A percentile compares a stretch with the other conserved stretches of the same genome.
Conservation (phyloP, 2,329 filamentous ascomycete species). For the Tolypocladium tropicale region DNA sequence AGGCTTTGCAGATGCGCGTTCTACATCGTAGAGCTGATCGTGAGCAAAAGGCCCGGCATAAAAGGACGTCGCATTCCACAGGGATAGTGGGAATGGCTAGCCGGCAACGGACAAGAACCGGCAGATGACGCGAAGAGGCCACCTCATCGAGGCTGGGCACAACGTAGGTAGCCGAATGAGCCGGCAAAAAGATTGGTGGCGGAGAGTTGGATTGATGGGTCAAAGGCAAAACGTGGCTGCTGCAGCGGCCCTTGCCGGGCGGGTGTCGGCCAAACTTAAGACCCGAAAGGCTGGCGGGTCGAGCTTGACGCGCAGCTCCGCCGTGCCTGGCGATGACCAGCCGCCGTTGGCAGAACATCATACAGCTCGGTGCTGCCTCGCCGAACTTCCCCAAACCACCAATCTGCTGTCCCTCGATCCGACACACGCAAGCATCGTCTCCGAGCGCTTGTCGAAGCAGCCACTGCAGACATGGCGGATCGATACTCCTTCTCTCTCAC, state of each 20-base stretch:
- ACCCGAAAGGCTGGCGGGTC: conserved; percentile 10
- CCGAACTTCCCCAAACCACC: not conserved
- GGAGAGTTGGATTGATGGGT: not conserved
- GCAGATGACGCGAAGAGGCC: conserved; percentile 16
- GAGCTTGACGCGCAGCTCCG: conserved; percentile 28
- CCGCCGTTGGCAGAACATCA: conserved; percentile 17
- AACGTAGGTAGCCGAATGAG: not conserved
- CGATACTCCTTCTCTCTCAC: conserved; percentile 99
- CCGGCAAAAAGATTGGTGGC: not conserved
- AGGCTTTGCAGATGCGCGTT: not conserved
- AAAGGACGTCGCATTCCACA: not conserved
- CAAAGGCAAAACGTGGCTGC: not conserved
- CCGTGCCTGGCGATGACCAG: conserved; percentile 21
- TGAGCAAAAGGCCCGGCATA: not conserved
- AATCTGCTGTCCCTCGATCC: conserved; percentile 5
- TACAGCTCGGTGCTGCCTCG: conserved; percentile 15
- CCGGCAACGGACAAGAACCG: conserved; percentile 9
- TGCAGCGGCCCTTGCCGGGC: not conserved
- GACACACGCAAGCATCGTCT: conserved; percentile 4
- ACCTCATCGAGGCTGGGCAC: conserved; percentile 15
- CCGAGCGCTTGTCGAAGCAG: not conserved
- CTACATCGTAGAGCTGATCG: not conserved
- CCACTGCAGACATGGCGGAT: conserved; percentile 67
- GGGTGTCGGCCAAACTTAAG: conserved; percentile 15
- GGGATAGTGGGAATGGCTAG: not conserved